Evolutionary conservation across 1,284 basidiomycete genomes (phyloP), one percentile per base, ranked within the genome.

Genomic region (Pyrrhoderma lamaoense): DNA sequence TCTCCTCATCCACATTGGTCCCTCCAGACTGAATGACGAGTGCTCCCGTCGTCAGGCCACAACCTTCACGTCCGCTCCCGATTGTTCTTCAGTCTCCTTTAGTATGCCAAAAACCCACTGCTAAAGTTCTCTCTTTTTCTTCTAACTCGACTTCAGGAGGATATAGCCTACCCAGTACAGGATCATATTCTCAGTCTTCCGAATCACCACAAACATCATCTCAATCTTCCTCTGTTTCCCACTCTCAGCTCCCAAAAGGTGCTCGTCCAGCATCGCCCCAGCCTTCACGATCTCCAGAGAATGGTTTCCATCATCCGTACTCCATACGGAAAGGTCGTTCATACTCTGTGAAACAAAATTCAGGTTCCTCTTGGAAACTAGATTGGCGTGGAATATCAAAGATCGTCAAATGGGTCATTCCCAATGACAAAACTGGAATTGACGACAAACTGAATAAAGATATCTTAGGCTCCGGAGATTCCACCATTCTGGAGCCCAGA

Each of bases 371-470:
- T 21, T 56, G 54, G 54, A 56, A 52, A 35, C n/a, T 56, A 14
- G 54, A 56, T 31, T 56, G 54, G 54, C 46, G 54, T 34, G 50
- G 50, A 19, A 21, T 56, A 38, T 52, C 51, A 49, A 56, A 52
- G 38, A 43, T 52, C 5, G 47, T 53, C 39, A 56, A 49, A 45
- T 56, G 54, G 54, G 54, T 43, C 3, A 23, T 52, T 27, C 21
- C 48, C 22, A 49, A 47, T 1, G 42, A 54, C 25, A 49, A 46
- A 31, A n/a, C 39, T 16, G 22, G 42, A 14, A 44, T 36, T 27
- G 19, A 11, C 8, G 9, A 18, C 34, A 54, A 19, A 42, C 19
- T 25, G 5, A 16, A 35, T 25, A 45, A 21, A 13, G 25, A 9
- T 18, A 38, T 16, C 34, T 27, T 38, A 14, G n/a, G 11, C 35